Conservation (phyloP, 441 rosid species). For the Iberis amara region DNA sequence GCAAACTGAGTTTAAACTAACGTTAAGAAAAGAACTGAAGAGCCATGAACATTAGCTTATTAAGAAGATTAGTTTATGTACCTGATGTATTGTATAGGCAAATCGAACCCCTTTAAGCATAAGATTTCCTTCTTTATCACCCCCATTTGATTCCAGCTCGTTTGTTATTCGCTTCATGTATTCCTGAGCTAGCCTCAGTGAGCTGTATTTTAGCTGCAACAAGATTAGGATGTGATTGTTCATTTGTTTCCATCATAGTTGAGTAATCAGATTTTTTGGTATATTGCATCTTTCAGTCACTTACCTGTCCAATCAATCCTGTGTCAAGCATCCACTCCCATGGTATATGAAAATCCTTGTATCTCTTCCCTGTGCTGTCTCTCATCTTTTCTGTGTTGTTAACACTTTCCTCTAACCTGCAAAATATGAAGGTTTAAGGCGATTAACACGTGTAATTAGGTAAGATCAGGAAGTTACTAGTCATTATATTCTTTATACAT, state of each 20-base stretch:
- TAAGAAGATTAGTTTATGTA: constrained; percentile 20
- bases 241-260: constrained; percentile 15
- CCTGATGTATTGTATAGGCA: constrained; percentile 64
- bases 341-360: constrained; percentile 60
- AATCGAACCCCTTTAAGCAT: constrained; percentile 58
- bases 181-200: constrained; percentile 46
- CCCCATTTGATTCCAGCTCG: constrained; percentile 34
- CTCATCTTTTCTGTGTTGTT: constrained; percentile 44
- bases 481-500: constrained; percentile 40
- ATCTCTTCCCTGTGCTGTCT: constrained; percentile 49
- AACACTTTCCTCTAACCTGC: constrained; percentile 60
- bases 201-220: constrained; percentile 53
- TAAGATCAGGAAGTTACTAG: constrained; percentile 16
- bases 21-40: constrained; percentile 13
- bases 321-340: constrained; percentile 74
- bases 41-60: constrained; percentile 7
- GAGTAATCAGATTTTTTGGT: constrained; percentile 7
- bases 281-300: constrained; percentile 22
- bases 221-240: constrained; percentile 1
- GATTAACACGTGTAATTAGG: constrained; percentile 25
- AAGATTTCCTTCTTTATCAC: constrained; percentile 34
- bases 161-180: constrained; percentile 48
- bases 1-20: constrained; percentile 45
- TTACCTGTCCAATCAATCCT: constrained; percentile 64
- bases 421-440: constrained; percentile 12